Evolutionary conservation across 441 rosid genomes (phyloP).

Genomic region (Breynia disticha): DNA sequence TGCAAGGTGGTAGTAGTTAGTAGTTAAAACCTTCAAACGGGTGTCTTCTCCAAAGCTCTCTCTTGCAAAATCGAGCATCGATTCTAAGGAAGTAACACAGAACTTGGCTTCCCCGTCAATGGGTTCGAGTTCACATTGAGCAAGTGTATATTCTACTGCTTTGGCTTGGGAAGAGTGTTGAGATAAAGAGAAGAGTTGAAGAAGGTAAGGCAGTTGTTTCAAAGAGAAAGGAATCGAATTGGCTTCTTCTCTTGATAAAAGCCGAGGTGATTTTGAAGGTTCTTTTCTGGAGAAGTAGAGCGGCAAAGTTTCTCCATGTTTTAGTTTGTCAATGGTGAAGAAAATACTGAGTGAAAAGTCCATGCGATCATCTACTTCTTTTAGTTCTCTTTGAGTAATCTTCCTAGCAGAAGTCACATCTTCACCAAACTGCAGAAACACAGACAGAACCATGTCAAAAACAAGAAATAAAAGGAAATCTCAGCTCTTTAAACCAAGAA

Average conservation of each 20-base stretch:
- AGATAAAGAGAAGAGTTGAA: conserved; percentile 26
- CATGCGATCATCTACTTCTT: no score
- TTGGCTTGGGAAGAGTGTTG: conserved; percentile 32
- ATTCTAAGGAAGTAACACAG: conserved; percentile 33
- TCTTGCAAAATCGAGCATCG: conserved; percentile 23
- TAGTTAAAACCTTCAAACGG: conserved; percentile 11
- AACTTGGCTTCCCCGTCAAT: conserved; percentile 30
- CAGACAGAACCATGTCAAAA: no score
- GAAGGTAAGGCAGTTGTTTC: conserved; percentile 24
- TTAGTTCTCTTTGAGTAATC: no score
- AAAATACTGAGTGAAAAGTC: no score
- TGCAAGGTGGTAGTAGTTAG: conserved; percentile 14
- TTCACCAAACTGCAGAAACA: no score
- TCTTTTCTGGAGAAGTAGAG: conserved; percentile 20
- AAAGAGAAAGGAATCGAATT: conserved; percentile 37
- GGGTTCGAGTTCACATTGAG: conserved; percentile 23
- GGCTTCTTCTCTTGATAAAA: conserved; percentile 28
- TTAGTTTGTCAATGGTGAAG: no score
- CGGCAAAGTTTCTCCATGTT: no score
- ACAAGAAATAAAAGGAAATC: no score
- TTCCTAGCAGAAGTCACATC: no score
- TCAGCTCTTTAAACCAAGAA: no score
- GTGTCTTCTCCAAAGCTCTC: conserved; percentile 14
- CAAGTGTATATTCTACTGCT: conserved; percentile 29
- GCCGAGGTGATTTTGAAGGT: conserved; percentile 19